Conservation (phyloP, 192 early-diverging fungal species). For the Phlyctochytrium arcticum region DNA sequence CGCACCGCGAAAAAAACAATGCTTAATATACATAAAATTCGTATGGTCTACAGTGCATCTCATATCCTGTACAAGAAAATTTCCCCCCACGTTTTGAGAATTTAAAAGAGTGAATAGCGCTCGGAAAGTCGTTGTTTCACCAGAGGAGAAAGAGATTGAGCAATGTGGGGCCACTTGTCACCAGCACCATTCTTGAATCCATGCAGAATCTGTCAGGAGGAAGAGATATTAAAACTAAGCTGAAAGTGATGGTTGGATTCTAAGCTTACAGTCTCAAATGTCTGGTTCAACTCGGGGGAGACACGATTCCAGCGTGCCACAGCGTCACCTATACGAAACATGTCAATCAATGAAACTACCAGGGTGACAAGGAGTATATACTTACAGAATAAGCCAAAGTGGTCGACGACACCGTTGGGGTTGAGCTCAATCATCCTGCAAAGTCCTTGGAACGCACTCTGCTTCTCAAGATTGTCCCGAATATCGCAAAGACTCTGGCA, state of each 20-base stretch:
- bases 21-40: too few relatives aligned
- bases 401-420: conserved; percentile 59
- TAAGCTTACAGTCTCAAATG: conserved; percentile 20
- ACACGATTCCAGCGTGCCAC: conserved; percentile 25
- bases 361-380: neutral
- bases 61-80: too few relatives aligned
- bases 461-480: conserved; percentile 95
- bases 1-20: too few relatives aligned
- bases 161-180: neutral
- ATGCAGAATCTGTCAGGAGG: neutral
- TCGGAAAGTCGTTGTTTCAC: neutral
- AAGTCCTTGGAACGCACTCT: conserved; percentile 91
- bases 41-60: too few relatives aligned
- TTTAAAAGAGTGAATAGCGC: neutral
- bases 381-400: conserved; percentile 33
- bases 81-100: too few relatives aligned
- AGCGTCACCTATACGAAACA: conserved; percentile 18
- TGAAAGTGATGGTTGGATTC: neutral
- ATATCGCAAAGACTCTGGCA: conserved; percentile 68
- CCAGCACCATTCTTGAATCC: neutral
- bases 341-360: neutral
- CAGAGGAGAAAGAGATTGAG: neutral
- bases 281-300: conserved; percentile 26
- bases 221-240: neutral
- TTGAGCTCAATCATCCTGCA: conserved; percentile 89